Evolutionary conservation across 805 yeast genomes (phyloP).

Genomic region (Zygotorulaspora florentina): DNA sequence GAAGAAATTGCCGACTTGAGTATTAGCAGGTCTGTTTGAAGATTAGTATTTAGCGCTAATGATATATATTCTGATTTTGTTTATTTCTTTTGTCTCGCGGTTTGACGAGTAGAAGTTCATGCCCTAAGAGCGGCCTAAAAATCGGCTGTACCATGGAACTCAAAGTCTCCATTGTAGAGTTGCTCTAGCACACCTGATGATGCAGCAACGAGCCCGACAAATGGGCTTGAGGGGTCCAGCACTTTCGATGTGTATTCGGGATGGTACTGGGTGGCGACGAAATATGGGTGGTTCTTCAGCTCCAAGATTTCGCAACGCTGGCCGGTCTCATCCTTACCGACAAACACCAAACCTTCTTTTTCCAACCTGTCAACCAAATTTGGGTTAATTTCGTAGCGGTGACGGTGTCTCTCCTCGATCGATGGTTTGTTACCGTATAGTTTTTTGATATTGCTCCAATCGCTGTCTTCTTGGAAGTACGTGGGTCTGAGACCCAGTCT

Average conservation of each 20-base stretch:
- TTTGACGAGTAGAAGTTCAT: background rate
- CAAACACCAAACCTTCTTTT: slow-evolving; percentile 73
- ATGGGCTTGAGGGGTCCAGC: slow-evolving; percentile 93
- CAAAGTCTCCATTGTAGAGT: slow-evolving; percentile 43
- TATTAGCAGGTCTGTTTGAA: too few relatives aligned
- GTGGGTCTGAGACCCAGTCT: slow-evolving; percentile 94
- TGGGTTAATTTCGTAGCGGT: slow-evolving; percentile 96
- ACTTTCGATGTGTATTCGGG: slow-evolving; percentile 98
- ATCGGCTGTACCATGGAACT: slow-evolving; percentile 26
- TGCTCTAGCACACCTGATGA: slow-evolving; percentile 76
- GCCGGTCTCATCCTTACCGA: slow-evolving; percentile 88
- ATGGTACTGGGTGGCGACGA: slow-evolving; percentile 94
- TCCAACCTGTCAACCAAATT: slow-evolving; percentile 67
- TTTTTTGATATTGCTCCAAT: slow-evolving; percentile 66
- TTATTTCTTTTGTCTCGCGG: background rate
- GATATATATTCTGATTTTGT: background rate
- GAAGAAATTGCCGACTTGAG: background rate
- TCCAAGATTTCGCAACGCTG: slow-evolving; percentile 94
- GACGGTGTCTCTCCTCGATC: slow-evolving; percentile 94
- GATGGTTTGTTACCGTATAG: slow-evolving; percentile 67
- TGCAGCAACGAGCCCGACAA: slow-evolving; percentile 94
- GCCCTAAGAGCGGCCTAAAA: slow-evolving; percentile 19
- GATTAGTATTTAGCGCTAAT: too few relatives aligned
- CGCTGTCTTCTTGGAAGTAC: slow-evolving; percentile 62
- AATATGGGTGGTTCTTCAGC: slow-evolving; percentile 81